phyloP scores from a whole-genome alignment of 129 eudicot genomes.

The Helianthus annuus region HanXRQr2.0-SUNRISE NC_035443.2:35019581-35020080 shows the following conservation, averaged over 20 bases:
- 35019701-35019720: slow-evolving; percentile 47
- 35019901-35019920: slow-evolving; percentile 79
- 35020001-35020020: too few species aligned
- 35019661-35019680: slow-evolving; percentile 26
- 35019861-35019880: slow-evolving; percentile 88
- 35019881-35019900: slow-evolving; percentile 77
- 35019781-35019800: slow-evolving; percentile 82
- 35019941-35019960: slow-evolving; percentile 7
- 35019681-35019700: slow-evolving; percentile 16
- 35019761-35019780: slow-evolving; percentile 87
- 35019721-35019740: slow-evolving; percentile 76
- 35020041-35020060: too few species aligned
- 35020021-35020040: too few species aligned
- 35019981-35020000: too few species aligned
- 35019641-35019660: slow-evolving; percentile 57
- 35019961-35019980: slow-evolving; percentile 8
- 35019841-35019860: slow-evolving; percentile 79
- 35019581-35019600: slow-evolving; percentile 81
- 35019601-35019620: slow-evolving; percentile 81
- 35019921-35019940: slow-evolving; percentile 35
- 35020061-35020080: too few species aligned
- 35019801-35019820: slow-evolving; percentile 82
- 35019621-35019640: slow-evolving; percentile 66
- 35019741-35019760: slow-evolving; percentile 75
- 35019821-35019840: slow-evolving; percentile 87